Evolutionary conservation across 140 eudicot genomes (phyloP).

Genomic region (Bidens hawaiensis): DNA sequence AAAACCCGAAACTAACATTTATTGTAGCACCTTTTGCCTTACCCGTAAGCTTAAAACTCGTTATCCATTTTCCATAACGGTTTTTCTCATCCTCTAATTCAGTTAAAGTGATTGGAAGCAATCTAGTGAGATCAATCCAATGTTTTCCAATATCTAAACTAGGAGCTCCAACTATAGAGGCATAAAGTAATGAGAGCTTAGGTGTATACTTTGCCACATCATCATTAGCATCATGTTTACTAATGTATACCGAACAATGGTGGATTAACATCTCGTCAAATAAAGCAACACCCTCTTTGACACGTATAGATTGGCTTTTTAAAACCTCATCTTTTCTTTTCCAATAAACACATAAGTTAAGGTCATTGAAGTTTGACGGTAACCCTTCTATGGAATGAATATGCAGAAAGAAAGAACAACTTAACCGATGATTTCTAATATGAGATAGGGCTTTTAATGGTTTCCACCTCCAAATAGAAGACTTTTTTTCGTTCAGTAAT

Average conservation of each 20-base stretch:
- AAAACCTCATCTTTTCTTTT: slow-evolving; percentile 46
- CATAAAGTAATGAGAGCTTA: slow-evolving; percentile 48
- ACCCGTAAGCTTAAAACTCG: slow-evolving; percentile 63
- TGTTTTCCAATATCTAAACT: slow-evolving; percentile 54
- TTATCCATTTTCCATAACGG: slow-evolving; percentile 60
- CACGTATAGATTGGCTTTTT: slow-evolving; percentile 33
- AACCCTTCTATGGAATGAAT: slow-evolving; percentile 58
- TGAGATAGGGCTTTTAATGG: slow-evolving; percentile 63
- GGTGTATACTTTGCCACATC: slow-evolving; percentile 55
- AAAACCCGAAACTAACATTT: slow-evolving; percentile 69
- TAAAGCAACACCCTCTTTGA: slow-evolving; percentile 44
- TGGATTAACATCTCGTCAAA: slow-evolving; percentile 61
- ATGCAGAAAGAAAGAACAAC: slow-evolving; percentile 50
- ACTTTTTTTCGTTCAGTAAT: slow-evolving; percentile 36
- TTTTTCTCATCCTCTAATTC: slow-evolving; percentile 59
- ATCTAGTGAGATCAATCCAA: slow-evolving; percentile 61
- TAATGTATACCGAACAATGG: slow-evolving; percentile 42
- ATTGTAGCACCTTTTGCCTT: slow-evolving; percentile 67
- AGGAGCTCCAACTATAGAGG: slow-evolving; percentile 46
- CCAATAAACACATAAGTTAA: slow-evolving; percentile 47
- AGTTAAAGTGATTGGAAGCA: slow-evolving; percentile 59
- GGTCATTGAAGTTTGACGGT: slow-evolving; percentile 37
- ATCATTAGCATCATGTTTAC: slow-evolving; percentile 39
- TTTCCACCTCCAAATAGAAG: slow-evolving; percentile 75
- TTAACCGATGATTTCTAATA: slow-evolving; percentile 34